A percentile compares a stretch with the other conserved stretches of the same genome.
Evolutionary conservation across 2,329 filamentous ascomycete species (phyloP).

Genomic region (Macrophomina phaseolina): DNA sequence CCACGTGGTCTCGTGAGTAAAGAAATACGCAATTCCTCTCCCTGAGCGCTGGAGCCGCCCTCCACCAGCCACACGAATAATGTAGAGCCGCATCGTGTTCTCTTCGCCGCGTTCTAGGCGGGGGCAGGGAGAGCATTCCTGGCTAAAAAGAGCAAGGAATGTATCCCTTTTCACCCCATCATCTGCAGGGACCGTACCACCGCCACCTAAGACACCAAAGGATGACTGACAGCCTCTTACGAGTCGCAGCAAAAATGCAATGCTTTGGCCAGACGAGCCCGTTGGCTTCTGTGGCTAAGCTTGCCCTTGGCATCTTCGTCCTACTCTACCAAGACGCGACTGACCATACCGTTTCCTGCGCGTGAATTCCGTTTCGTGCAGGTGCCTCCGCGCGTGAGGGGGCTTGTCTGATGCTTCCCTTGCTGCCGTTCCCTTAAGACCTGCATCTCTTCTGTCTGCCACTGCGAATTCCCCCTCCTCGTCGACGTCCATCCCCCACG

Average conservation of each 20-base stretch:
- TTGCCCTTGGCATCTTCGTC: slow-evolving; percentile 16
- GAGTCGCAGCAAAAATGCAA: slow-evolving; percentile 12
- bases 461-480: slow-evolving; percentile 2
- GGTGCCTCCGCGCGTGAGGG: slow-evolving; percentile 16
- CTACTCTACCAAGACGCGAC: slow-evolving; percentile 16
- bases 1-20: not conserved
- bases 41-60: not conserved
- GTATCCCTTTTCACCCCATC: slow-evolving; percentile 21
- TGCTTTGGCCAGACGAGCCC: slow-evolving; percentile 18
- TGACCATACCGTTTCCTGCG: slow-evolving; percentile 13
- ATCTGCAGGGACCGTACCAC: slow-evolving; percentile 25
- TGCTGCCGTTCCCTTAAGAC: slow-evolving; percentile 25
- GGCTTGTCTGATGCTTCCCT: slow-evolving; percentile 14
- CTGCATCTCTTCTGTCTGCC: slow-evolving; percentile 13
- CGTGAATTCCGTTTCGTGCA: slow-evolving; percentile 18
- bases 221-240: slow-evolving; percentile 14
- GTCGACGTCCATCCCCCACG: slow-evolving; percentile 1
- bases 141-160: slow-evolving; percentile 18
- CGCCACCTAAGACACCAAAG: slow-evolving; percentile 11
- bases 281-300: slow-evolving; percentile 14
- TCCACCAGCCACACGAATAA: slow-evolving; percentile 9
- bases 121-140: slow-evolving; percentile 24
- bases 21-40: not conserved
- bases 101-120: slow-evolving; percentile 3
- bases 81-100: slow-evolving; percentile 11